Base-by-base conservation (phyloP, 2,329 filamentous ascomycete genomes). In the Claviceps sp. region DNA sequence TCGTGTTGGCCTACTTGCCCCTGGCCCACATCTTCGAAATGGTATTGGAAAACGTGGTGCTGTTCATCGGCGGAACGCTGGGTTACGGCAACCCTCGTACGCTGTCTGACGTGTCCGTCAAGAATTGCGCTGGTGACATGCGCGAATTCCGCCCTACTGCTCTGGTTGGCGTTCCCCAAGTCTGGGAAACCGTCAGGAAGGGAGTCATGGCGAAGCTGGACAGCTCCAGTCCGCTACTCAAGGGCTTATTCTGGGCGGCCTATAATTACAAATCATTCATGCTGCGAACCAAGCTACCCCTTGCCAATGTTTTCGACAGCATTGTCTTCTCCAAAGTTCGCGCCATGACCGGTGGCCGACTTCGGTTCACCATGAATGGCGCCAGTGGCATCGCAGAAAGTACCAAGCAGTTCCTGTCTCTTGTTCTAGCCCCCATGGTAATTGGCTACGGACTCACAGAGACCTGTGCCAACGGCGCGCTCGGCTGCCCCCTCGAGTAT, bases 161-260 rank as follows among this genome's bases (percentile, higher is more conserved):
- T 64, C 79, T 98, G 65, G 86, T 96, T 41, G 93, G 93, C 66
- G 93, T 98, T 3, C 93, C 93, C 1, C 90, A 94, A 54, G 85
- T 98, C 36, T 98, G 91, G 90, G 93, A 98, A 71, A 90, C 88
- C 1, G 85, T 98, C 62, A 91, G 89, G 75, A 98, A 98, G 75
- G 93, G 93, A 51, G 87, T 98, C 61, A 74, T 91, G 57, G 71
- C 74, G 61, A 89, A 89, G 68, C 83, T 97, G 54, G 84, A 87
- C 63, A 72, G 77, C 53, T 78, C 85, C 55, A 83, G 82, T 61
- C 68, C 77, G n/a, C 53, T 97, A 43, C 77, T 84, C 54, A 83
- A 76, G 69, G 82, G 84, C 61, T 70, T 97, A 56, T 98, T 98
- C 76, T 84, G 79, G 80, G 73, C 73, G 38, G 80, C 81, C 22